Evolutionary conservation across 345 rosid species (phyloP).

Genomic region (Corymbia maculata): DNA sequence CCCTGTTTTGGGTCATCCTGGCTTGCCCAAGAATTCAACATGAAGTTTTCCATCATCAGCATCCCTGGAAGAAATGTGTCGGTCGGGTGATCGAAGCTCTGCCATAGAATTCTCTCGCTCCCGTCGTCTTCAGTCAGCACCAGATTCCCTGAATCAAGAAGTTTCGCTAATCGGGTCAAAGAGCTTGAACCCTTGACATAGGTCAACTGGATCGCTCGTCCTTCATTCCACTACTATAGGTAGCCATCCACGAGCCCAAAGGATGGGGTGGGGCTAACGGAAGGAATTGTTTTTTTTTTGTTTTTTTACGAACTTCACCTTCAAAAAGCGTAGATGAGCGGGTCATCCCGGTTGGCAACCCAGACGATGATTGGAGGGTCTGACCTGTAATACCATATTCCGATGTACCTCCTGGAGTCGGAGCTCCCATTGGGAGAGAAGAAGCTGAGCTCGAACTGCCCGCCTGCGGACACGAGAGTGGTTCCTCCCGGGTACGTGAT

Average conservation of each 20-base stretch:
- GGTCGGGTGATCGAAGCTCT: slow-evolving; percentile 39
- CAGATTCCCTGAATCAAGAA: slow-evolving; percentile 17
- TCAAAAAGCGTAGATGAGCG: too few relatives aligned
- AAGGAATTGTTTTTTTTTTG: too few relatives aligned
- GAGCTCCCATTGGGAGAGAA: not conserved
- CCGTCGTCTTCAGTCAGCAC: not conserved
- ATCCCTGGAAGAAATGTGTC: slow-evolving; percentile 53
- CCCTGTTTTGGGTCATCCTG: slow-evolving; percentile 42
- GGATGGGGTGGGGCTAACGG: not conserved
- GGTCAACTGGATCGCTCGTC: not conserved
- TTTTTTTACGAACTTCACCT: too few relatives aligned
- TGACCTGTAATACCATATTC: slow-evolving; percentile 27
- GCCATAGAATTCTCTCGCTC: slow-evolving; percentile 9
- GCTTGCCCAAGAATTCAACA: slow-evolving; percentile 40
- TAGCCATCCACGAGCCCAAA: slow-evolving; percentile 15
- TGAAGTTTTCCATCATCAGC: slow-evolving; percentile 11
- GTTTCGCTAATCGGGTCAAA: not conserved
- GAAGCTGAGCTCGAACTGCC: slow-evolving; percentile 21
- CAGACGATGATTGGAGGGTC: slow-evolving; percentile 20
- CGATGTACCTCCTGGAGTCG: slow-evolving; percentile 17
- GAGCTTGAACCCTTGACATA: not conserved
- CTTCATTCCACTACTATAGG: slow-evolving; percentile 1
- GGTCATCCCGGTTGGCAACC: slow-evolving; percentile 38
- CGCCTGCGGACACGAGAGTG: slow-evolving; percentile 15
- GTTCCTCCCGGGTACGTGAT: not conserved